Percentiles rank a stretch among this genome's conserved stretches.
These are phyloP conservation scores for Epicoccum sorghinum DNA, from an alignment of 2,329 filamentous ascomycete species.

Conservation along the genomic window DNA sequence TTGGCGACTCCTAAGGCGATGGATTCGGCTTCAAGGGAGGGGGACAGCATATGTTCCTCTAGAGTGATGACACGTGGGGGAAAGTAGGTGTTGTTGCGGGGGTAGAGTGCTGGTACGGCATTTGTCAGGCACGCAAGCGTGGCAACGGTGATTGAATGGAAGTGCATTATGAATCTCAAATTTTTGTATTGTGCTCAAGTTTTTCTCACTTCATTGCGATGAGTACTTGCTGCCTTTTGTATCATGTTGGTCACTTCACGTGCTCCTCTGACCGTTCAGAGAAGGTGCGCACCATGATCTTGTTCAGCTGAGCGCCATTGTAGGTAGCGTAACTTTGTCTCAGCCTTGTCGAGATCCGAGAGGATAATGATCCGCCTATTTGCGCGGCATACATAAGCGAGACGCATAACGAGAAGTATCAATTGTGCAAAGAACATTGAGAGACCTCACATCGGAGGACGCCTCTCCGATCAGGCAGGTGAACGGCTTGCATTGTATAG, in stretches of 20 bases:
- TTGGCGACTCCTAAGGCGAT: slow-evolving; percentile 5
- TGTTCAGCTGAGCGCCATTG: neutral
- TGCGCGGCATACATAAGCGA: neutral
- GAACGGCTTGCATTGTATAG: neutral
- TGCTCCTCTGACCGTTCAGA: neutral
- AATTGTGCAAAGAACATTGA: neutral
- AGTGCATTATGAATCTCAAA: neutral
- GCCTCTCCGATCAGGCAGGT: neutral
- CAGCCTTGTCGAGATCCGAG: neutral
- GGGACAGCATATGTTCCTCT: slow-evolving; percentile 17
- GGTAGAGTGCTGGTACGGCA: neutral
- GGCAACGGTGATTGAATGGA: neutral
- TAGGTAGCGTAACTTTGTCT: neutral
- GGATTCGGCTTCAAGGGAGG: slow-evolving; percentile 15
- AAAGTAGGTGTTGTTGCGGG: neutral
- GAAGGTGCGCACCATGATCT: neutral
- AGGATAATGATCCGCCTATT: neutral
- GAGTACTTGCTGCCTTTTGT: too few relatives aligned
- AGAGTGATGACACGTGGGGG: slow-evolving; percentile 17
- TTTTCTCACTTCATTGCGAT: too few relatives aligned
- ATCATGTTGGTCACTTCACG: too few relatives aligned
- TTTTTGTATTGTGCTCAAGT: too few relatives aligned
- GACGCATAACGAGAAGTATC: neutral
- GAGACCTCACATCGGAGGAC: neutral
- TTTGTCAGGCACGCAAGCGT: neutral